Percentiles rank a stretch among this genome's conserved stretches.
Evolutionary conservation across 1,284 basidiomycete species (phyloP).

Genomic region (Grifola frondosa): DNA sequence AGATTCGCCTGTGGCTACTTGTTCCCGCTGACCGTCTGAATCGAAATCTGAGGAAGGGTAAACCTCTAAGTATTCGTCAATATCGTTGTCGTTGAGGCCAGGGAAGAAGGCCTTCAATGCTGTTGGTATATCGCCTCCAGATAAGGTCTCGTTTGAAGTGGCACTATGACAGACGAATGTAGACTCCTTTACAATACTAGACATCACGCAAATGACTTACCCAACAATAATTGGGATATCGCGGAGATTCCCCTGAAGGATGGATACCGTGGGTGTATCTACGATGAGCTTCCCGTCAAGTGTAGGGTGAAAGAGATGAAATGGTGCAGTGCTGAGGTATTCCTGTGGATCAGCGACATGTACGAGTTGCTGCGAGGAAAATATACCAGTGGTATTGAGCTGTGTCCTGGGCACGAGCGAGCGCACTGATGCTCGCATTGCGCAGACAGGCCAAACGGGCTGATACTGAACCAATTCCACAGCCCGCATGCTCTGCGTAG

Average conservation of each 20-base stretch:
- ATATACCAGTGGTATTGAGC: conserved; percentile 31
- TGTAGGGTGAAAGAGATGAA: conserved; percentile 41
- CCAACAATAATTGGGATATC: conserved; percentile 58
- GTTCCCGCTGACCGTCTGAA: conserved; percentile 38
- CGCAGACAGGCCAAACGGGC: conserved; percentile 47
- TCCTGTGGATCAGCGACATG: not conserved
- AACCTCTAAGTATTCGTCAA: conserved; percentile 38
- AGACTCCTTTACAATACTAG: no score
- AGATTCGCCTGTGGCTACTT: conserved; percentile 49
- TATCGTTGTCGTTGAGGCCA: conserved; percentile 37
- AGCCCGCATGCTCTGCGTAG: conserved; percentile 48
- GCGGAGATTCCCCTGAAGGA: conserved; percentile 44
- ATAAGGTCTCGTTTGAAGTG: conserved; percentile 56
- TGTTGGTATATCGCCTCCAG: conserved; percentile 37
- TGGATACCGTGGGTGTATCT: conserved; percentile 45
- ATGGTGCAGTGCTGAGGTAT: conserved; percentile 37
- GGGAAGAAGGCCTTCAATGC: conserved; percentile 46
- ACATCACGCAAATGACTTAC: conserved; percentile 41
- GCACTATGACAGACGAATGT: no score
- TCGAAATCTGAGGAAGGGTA: conserved; percentile 42
- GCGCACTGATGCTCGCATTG: conserved; percentile 45
- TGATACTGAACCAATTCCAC: conserved; percentile 36
- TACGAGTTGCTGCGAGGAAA: conserved; percentile 7
- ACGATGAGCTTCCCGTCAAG: conserved; percentile 50
- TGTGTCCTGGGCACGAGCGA: conserved; percentile 56